Base-by-base conservation (phyloP, 73 alveolate genomes). In the Urostyla sp. region DNA sequence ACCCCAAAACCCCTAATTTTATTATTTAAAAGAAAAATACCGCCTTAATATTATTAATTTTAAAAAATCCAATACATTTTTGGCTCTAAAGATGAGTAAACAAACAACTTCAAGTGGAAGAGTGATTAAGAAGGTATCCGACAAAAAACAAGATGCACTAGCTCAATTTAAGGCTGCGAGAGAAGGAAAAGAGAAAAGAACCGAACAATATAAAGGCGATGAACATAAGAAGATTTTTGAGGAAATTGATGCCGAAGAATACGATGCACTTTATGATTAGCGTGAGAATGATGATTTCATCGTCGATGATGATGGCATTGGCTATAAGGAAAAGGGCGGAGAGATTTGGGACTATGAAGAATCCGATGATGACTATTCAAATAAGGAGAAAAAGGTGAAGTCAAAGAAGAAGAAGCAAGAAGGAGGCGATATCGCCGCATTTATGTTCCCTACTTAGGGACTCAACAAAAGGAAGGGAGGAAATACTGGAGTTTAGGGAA, bases 281-380 rank as follows among this genome's bases (percentile, higher is more conserved):
- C 58, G 92, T 57, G 75, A 84, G 50, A 61, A 69, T 18, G 75
- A 72, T 55, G 76, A 89, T 28, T 89, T 89, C 84, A 89, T 89
- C 34, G 92, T 63, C 5, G 92, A 87, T 43, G 95, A 89, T 45
- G 78, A 75, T 32, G 95, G 91, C 0, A 20, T 43, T 1, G 95
- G 92, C 20, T 89, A 89, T 48, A 58, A 69, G 40, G 95, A 89
- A 50, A 46, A 84, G 23, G 95, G 95, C 7, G 95, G 91, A 16
- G 89, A 83, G 46, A 80, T 83, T 23, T 89, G 88, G 88, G 88
- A 73, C 57, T 13, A 54, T 0, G 85, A 73, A 7, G 86, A 72
- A 11, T 61, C 59, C 26, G 87, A 73, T 7, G 80, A 52, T 24
- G 73, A 56, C 54, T 75, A 59, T 36, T 53, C 54, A 38, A 58